Conservation (phyloP, 805 yeast species). For the Metschnikowia vanudenii region DNA sequence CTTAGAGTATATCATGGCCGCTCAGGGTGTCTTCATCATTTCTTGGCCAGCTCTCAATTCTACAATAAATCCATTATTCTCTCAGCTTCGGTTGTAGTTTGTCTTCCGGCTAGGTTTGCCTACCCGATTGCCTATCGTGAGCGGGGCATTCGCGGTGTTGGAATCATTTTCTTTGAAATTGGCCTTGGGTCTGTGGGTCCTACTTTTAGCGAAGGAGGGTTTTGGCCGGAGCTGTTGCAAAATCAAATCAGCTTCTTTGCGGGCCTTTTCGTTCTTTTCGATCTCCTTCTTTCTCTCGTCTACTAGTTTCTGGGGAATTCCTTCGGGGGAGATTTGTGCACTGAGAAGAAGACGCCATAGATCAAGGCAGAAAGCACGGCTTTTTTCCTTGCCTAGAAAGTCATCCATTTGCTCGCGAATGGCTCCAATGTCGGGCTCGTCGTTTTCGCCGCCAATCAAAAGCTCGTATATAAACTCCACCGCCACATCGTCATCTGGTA, state of each 20-base stretch:
- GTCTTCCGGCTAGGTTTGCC: conserved; percentile 19
- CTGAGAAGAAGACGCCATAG: conserved; percentile 46
- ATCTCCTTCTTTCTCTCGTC: conserved; percentile 19
- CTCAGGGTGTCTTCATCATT: no score
- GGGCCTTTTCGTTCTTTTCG: conserved; percentile 12
- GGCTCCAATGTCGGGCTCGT: conserved; percentile 36
- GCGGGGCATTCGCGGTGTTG: background rate
- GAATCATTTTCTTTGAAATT: background rate
- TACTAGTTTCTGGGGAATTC: conserved; percentile 41
- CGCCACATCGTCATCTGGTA: conserved; percentile 54
- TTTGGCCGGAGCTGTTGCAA: conserved; percentile 10
- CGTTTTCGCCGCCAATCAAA: conserved; percentile 29
- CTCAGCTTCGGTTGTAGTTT: conserved; percentile 29
- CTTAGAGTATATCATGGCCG: no score
- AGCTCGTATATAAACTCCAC: conserved; percentile 47
- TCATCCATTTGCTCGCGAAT: conserved; percentile 44
- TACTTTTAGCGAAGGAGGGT: background rate
- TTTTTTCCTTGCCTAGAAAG: conserved; percentile 43
- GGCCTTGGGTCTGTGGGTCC: background rate
- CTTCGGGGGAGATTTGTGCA: conserved; percentile 46
- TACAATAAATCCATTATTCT: no score
- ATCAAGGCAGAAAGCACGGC: conserved; percentile 38
- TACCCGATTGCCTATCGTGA: conserved; percentile 1
- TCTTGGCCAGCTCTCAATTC: no score
- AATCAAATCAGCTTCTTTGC: conserved; percentile 8